Conservation (phyloP, 805 yeast species). For the Blastobotrys mokoenaii region DNA sequence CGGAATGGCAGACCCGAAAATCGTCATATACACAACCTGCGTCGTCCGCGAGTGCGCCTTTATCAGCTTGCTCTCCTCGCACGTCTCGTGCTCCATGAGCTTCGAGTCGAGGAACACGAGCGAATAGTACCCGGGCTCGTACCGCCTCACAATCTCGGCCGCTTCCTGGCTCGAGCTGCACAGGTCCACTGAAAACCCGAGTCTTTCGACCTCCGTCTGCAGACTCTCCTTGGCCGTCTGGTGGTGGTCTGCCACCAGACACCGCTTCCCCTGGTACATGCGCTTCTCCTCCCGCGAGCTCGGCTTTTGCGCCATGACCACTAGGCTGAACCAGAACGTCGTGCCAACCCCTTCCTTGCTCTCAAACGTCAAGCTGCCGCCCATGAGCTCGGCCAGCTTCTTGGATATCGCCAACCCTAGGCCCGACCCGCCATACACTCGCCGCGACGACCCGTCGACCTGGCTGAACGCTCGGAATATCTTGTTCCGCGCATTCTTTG, state of each 20-base stretch:
- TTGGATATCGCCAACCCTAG: slow-evolving; percentile 42
- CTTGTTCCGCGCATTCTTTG: slow-evolving; percentile 35
- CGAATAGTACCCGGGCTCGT: slow-evolving; percentile 11
- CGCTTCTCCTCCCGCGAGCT: slow-evolving; percentile 17
- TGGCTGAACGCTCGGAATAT: slow-evolving; percentile 47
- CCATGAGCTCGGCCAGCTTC: slow-evolving; percentile 41
- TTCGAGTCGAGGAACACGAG: slow-evolving; percentile 18
- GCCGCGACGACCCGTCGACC: slow-evolving; percentile 46
- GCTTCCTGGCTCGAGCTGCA: slow-evolving; percentile 19
- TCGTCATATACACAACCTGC: slow-evolving; percentile 19
- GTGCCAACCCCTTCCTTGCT: slow-evolving; percentile 41
- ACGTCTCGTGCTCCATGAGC: slow-evolving; percentile 9
- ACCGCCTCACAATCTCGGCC: slow-evolving; percentile 9
- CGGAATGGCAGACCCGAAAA: slow-evolving; percentile 19
- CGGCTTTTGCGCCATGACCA: slow-evolving; percentile 24
- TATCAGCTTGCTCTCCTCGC: slow-evolving; percentile 9
- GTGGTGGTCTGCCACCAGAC: slow-evolving; percentile 30
- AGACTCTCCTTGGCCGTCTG: slow-evolving; percentile 30
- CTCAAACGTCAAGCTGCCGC: slow-evolving; percentile 39
- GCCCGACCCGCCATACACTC: slow-evolving; percentile 47
- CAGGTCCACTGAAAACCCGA: slow-evolving; percentile 30
- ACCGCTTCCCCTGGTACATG: slow-evolving; percentile 18
- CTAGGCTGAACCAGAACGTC: slow-evolving; percentile 35
- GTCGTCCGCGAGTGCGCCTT: slow-evolving; percentile 13
- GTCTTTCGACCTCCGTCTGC: slow-evolving; percentile 28